phyloP scores from a whole-genome alignment of 2,329 filamentous ascomycete species.

The Plectosphaerella sp. region DNA sequence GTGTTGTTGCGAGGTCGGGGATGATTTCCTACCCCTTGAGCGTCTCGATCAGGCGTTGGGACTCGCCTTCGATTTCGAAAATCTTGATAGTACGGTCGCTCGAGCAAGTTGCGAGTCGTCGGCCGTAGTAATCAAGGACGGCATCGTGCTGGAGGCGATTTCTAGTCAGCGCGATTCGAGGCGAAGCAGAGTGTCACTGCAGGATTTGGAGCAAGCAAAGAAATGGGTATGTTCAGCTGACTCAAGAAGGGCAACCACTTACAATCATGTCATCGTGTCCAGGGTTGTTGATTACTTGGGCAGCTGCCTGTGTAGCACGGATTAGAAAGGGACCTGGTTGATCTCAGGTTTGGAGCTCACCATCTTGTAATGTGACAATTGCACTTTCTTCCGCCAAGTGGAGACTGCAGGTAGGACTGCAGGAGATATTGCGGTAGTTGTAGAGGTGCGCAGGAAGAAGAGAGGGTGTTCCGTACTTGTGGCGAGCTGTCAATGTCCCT shows the following conservation, averaged over 20 bases:
- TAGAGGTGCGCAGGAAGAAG: too few species aligned
- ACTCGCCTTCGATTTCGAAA: conserved; percentile 93
- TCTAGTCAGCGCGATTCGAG: background rate
- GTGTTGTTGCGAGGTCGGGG: background rate
- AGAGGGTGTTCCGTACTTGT: too few species aligned
- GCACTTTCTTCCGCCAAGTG: too few species aligned
- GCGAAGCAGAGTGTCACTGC: background rate
- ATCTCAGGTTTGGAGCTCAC: background rate
- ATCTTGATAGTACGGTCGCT: conserved; percentile 99
- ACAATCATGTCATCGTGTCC: conserved; percentile 99
- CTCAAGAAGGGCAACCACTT: conserved; percentile 38
- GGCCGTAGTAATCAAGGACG: conserved; percentile 96
- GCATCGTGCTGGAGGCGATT: conserved; percentile 72
- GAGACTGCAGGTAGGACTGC: too few species aligned
- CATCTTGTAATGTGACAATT: background rate
- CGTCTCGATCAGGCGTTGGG: conserved; percentile 85
- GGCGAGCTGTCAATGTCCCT: background rate
- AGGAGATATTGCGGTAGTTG: too few species aligned
- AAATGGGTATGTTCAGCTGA: background rate
- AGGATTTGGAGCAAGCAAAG: too few species aligned
- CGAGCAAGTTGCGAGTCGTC: conserved; percentile 92
- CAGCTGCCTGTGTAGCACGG: conserved; percentile 15
- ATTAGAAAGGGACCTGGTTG: background rate
- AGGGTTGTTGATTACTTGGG: conserved; percentile 40
- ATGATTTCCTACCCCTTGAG: conserved; percentile 87